Evolutionary conservation across 352 stramenopile genomes (phyloP).

Genomic region (Globisporangium mamillatum): DNA sequence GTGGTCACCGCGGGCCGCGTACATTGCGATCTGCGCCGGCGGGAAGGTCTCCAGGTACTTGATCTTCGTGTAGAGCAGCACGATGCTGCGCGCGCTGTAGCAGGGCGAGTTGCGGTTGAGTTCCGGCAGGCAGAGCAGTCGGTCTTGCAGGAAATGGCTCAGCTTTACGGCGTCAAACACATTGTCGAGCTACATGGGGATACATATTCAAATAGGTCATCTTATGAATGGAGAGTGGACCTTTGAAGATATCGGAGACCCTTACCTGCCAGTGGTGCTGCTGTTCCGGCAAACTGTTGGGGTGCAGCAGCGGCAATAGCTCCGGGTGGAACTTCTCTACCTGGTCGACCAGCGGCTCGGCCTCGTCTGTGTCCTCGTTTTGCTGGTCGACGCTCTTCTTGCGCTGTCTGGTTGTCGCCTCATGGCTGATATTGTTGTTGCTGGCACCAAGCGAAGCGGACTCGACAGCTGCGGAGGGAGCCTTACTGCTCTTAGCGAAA

Average conservation of each 20-base stretch:
- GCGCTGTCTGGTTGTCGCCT: not conserved
- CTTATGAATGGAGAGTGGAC: not conserved
- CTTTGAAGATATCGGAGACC: not conserved
- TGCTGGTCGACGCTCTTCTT: conserved; percentile 20
- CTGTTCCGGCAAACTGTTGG: conserved; percentile 30
- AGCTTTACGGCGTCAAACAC: conserved; percentile 63
- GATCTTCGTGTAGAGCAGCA: conserved; percentile 84
- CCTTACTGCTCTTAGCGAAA: not conserved
- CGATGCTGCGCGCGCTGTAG: conserved; percentile 73
- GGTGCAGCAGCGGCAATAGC: conserved; percentile 56
- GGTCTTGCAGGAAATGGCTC: conserved; percentile 64
- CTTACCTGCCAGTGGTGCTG: conserved; percentile 24
- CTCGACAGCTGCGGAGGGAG: not conserved
- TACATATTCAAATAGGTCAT: too few species aligned
- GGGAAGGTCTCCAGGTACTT: conserved; percentile 81
- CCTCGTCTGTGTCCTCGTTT: conserved; percentile 12
- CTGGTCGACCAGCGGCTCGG: conserved; percentile 38
- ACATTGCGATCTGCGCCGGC: conserved; percentile 48
- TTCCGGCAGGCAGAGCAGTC: conserved; percentile 67
- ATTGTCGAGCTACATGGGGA: conserved; percentile 27
- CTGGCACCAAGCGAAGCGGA: not conserved
- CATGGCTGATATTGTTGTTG: not conserved
- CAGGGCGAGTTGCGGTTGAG: conserved; percentile 78
- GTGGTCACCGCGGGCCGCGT: conserved; percentile 46
- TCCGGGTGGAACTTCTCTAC: conserved; percentile 46